A percentile compares a stretch with the other conserved stretches of the same genome.
These are phyloP conservation scores for Colletotrichum gigasporum DNA, from an alignment of 2,329 filamentous ascomycete genomes.

Conservation along the genomic window DNA sequence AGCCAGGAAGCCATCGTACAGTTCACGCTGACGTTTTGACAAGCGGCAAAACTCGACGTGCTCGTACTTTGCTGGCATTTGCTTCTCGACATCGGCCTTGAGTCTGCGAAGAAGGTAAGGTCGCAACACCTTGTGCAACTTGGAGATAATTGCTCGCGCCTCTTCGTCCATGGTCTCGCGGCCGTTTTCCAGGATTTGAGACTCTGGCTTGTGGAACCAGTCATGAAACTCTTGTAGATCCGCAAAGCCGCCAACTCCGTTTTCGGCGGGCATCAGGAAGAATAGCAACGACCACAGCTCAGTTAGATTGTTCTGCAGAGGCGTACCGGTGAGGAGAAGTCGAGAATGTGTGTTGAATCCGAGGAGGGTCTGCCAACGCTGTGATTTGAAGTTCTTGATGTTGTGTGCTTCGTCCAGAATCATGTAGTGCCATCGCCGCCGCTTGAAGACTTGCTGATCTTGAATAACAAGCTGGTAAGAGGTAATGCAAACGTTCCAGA, in stretches of 20 bases:
- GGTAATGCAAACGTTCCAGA: conserved; percentile 98
- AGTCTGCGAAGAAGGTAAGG: conserved; percentile 91
- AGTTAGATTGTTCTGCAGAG: conserved; percentile 94
- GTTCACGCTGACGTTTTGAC: conserved; percentile 92
- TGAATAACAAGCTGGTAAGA: conserved; percentile 97
- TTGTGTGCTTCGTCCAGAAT: conserved; percentile 98
- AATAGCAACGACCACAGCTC: conserved; percentile 97
- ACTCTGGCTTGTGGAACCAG: conserved; percentile 94
- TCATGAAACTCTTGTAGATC: conserved; percentile 96
- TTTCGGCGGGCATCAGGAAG: conserved; percentile 93
- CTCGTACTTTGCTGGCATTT: conserved; percentile 98
- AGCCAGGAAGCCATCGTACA: conserved; percentile 96
- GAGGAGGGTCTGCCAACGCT: conserved; percentile 94
- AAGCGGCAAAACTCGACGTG: conserved; percentile 95
- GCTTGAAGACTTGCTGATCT: conserved; percentile 92
- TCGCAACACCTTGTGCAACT: conserved; percentile 91
- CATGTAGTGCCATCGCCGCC: conserved; percentile 96
- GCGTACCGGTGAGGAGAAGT: conserved; percentile 90
- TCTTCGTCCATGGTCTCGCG: conserved; percentile 95
- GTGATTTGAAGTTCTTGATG: conserved; percentile 99
- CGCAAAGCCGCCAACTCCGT: conserved; percentile 88
- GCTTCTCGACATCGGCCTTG: conserved; percentile 97
- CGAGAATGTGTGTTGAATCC: conserved; percentile 92
- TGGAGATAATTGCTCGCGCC: conserved; percentile 88
- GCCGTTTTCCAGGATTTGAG: conserved; percentile 95